Base-by-base conservation (phyloP, 2,329 filamentous ascomycete species). In the Fusarium sp. region DNA sequence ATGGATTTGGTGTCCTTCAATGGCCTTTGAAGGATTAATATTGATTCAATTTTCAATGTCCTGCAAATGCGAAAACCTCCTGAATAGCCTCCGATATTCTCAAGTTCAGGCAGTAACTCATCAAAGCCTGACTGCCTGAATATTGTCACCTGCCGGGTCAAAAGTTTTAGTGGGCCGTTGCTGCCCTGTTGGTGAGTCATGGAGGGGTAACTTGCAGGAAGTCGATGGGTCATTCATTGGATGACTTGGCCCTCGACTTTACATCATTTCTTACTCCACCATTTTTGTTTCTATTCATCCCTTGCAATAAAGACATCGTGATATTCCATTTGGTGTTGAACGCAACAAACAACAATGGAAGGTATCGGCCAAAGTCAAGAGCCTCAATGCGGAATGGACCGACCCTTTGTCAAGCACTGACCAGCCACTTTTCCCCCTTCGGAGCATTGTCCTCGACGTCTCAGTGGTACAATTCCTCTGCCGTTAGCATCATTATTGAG, bases 101-200 rank as follows among this genome's bases (percentile, higher is more conserved):
- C 18, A 12, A 37, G 34, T n/a, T 37, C 18, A 37, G 34, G 34
- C 34, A n/a, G n/a, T 11, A 18, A 14, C 9, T 52, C 18, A 8
- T 24, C 4, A 34, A 11, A 30, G 4, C 12, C 32, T 25, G 16
- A 25, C 6, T n/a, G 8, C 18, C 8, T 6, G 4, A 10, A 51
- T 51, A 37, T 51, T 37, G 48, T 9, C 30, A 37, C 30, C 29
- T 49, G 13, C 14, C 4, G 6, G 30, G 4, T 29, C 13, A 53
- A 42, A 53, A 52, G 49, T 66, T 55, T 56, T 16, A 71, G 48
- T 66, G 68, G 64, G 49, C 22, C 18, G 20, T 25, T 30, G 9
- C 20, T 60, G 29, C 57, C 42, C 20, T 46, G 54, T 47, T 64
- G 68, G 67, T 71, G 68, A 70, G 58, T 70, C 68, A 71, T 65